phyloP scores from a whole-genome alignment of 371 early-diverging fungal genomes.

The Capniomyces stellatus region DNA sequence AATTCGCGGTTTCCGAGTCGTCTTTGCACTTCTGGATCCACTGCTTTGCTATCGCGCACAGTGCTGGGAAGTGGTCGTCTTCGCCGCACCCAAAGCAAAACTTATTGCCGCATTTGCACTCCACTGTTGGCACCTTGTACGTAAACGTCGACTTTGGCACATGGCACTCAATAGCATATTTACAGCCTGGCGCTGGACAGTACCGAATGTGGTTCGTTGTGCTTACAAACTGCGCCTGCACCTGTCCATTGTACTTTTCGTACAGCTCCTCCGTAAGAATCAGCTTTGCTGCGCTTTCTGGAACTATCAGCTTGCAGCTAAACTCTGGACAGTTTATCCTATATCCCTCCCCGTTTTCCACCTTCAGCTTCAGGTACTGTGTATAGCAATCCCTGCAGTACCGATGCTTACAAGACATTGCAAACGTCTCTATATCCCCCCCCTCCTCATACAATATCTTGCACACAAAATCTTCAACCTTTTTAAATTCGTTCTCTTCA shows the following conservation, averaged over 20 bases:
- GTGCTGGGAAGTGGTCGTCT: conserved; percentile 78
- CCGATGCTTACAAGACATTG: conserved; percentile 64
- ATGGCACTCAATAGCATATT: conserved; percentile 79
- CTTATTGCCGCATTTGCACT: conserved; percentile 52
- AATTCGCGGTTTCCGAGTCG: conserved; percentile 94
- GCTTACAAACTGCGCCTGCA: conserved; percentile 76
- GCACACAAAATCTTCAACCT: conserved; percentile 47
- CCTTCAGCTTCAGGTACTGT: conserved; percentile 66
- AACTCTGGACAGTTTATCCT: conserved; percentile 65
- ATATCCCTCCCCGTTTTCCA: conserved; percentile 69
- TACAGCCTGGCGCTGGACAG: conserved; percentile 94
- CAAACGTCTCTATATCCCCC: conserved; percentile 35
- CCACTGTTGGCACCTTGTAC: conserved; percentile 68
- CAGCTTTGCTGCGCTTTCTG: conserved; percentile 51
- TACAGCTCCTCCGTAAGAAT: conserved; percentile 32
- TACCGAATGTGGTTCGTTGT: conserved; percentile 62
- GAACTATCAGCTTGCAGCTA: conserved; percentile 63
- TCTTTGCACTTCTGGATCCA: conserved; percentile 94
- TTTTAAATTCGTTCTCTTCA: conserved; percentile 7
- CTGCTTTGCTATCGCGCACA: conserved; percentile 63
- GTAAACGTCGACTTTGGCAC: conserved; percentile 45
- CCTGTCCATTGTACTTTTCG: conserved; percentile 51
- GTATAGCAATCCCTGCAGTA: conserved; percentile 75
- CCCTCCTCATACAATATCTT: conserved; percentile 68
- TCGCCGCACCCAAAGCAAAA: conserved; percentile 93